phyloP scores from a whole-genome alignment of 106 monocot species.

The Dendrobium catenatum region DNA sequence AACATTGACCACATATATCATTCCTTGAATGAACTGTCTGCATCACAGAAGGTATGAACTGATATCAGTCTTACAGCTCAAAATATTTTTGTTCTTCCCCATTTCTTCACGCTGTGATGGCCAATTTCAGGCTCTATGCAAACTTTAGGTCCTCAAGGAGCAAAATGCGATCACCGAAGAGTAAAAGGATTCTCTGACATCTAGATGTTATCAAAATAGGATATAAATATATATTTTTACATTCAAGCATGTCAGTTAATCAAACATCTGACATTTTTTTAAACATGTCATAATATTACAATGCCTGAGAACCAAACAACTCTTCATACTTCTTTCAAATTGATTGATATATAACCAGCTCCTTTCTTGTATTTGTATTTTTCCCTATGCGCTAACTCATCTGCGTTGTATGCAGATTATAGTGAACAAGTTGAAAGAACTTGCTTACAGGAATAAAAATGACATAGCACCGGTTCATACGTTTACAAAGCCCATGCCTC shows the following conservation, averaged over 20 bases:
- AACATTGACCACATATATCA: slow-evolving; percentile 31
- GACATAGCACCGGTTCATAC: slow-evolving; percentile 22
- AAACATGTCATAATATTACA: not conserved
- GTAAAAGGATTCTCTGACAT: too few relatives aligned
- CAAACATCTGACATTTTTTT: not conserved
- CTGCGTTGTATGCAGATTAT: slow-evolving; percentile 27
- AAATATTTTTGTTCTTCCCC: not conserved
- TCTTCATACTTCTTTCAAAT: not conserved
- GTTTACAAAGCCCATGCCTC: not conserved
- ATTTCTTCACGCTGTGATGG: not conserved
- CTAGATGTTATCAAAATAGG: not conserved
- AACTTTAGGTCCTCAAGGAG: not conserved
- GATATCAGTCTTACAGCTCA: not conserved
- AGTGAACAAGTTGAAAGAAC: slow-evolving; percentile 43
- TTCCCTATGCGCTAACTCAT: not conserved
- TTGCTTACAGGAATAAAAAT: slow-evolving; percentile 40
- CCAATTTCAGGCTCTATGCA: not conserved
- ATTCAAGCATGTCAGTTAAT: not conserved
- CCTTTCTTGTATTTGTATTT: not conserved
- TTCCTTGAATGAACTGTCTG: slow-evolving; percentile 26
- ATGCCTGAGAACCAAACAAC: not conserved
- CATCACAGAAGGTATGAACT: slow-evolving; percentile 48
- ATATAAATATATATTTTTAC: not conserved
- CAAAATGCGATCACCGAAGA: too few relatives aligned
- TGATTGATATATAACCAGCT: not conserved